Percentiles rank a stretch among this genome's conserved stretches.
phyloP scores from a whole-genome alignment of 371 early-diverging fungal species.

The Lichtheimia ramosa region DNA sequence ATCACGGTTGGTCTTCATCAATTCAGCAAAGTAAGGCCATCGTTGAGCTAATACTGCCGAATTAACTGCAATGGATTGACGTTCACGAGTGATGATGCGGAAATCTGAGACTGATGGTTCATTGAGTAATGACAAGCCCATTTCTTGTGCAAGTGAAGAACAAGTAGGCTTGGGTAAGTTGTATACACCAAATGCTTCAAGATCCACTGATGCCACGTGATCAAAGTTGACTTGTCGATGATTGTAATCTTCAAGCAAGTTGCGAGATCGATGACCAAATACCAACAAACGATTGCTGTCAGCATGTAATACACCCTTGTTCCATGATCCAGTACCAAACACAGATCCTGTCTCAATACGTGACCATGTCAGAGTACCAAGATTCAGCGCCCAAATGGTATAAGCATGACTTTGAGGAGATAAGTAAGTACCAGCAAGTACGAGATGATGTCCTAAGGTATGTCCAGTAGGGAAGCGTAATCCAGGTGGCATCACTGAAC shows the following conservation, averaged over 20 bases:
- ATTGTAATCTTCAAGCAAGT: constrained; percentile 69
- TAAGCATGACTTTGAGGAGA: constrained; percentile 63
- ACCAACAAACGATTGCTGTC: constrained; percentile 57
- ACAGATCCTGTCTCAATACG: constrained; percentile 67
- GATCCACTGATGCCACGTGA: constrained; percentile 56
- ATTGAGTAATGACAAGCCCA: constrained; percentile 58
- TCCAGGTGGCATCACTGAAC: constrained; percentile 67
- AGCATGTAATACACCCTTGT: constrained; percentile 68
- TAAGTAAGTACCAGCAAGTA: constrained; percentile 75
- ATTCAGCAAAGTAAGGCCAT: constrained; percentile 60
- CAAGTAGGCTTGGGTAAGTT: constrained; percentile 38
- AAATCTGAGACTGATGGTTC: constrained; percentile 59
- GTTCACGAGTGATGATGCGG: constrained; percentile 57
- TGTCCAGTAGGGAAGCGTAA: constrained; percentile 78
- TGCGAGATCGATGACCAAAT: constrained; percentile 69
- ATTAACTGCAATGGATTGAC: constrained; percentile 55
- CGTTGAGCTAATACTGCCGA: constrained; percentile 64
- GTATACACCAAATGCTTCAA: constrained; percentile 63
- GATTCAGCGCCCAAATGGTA: constrained; percentile 74
- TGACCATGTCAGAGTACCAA: constrained; percentile 63
- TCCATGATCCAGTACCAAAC: constrained; percentile 75
- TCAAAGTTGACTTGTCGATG: constrained; percentile 65
- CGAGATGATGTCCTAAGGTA: constrained; percentile 68
- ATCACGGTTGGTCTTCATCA: constrained; percentile 34
- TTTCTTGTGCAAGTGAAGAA: constrained; percentile 37